Evolutionary conservation across 2,329 filamentous ascomycete species (phyloP).

Genomic region (Bertia moriformis): DNA sequence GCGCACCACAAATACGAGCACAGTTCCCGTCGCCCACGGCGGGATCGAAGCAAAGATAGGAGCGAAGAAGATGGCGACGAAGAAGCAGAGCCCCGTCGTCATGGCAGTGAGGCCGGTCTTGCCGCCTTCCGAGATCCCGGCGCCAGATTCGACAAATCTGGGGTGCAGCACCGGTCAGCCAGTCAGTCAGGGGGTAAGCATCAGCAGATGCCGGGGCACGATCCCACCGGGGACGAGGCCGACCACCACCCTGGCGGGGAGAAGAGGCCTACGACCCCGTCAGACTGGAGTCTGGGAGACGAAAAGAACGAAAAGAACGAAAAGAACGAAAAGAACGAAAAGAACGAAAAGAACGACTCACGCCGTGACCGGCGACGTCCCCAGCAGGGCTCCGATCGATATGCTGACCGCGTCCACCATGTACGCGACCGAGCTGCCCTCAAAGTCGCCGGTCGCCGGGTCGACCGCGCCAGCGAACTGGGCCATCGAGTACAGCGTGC

Average conservation of each 20-base stretch:
- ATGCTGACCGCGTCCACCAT: slow-evolving; percentile 68
- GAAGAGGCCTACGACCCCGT: too few species aligned
- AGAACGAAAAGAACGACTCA: too few species aligned
- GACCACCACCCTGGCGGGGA: too few species aligned
- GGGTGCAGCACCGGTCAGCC: too few species aligned
- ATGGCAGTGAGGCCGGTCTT: slow-evolving; percentile 72
- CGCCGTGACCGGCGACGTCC: slow-evolving; percentile 67
- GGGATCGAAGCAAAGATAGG: slow-evolving; percentile 83
- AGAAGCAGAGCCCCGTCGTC: slow-evolving; percentile 66
- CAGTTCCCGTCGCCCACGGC: slow-evolving; percentile 77
- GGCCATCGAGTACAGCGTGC: slow-evolving; percentile 81
- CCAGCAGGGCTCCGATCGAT: slow-evolving; percentile 66
- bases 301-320: too few species aligned
- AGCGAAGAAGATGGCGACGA: slow-evolving; percentile 77
- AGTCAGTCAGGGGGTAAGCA: not conserved
- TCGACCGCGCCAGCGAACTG: slow-evolving; percentile 70
- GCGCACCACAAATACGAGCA: slow-evolving; percentile 60
- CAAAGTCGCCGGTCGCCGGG: slow-evolving; percentile 72
- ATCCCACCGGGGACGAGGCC: too few species aligned
- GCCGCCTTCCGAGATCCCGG: slow-evolving; percentile 76
- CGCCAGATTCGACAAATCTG: slow-evolving; percentile 69
- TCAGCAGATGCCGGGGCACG: not conserved
- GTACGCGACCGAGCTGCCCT: slow-evolving; percentile 71
- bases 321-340: too few species aligned
- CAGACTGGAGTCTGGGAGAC: too few species aligned